Conservation (phyloP, 345 rosid genomes). For the Kernera saxatilis region DNA sequence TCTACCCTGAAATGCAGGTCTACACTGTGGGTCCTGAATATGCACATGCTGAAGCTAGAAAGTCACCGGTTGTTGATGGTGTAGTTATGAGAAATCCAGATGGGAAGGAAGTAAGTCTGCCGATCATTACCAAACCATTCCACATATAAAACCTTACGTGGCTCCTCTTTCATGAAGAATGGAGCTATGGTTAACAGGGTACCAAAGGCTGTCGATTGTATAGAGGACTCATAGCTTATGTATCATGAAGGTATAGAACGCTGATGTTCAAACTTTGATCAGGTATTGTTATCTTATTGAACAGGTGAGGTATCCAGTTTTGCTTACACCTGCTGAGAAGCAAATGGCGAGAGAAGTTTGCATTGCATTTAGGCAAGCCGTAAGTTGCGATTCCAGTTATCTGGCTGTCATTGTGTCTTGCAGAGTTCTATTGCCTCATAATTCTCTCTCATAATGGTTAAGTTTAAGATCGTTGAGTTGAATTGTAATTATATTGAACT, state of each 20-base stretch:
- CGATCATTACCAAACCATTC: background rate
- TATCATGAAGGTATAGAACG: constrained; percentile 1
- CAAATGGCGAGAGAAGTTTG: constrained; percentile 99
- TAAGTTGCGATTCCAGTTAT: constrained; percentile 33
- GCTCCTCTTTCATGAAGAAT: background rate
- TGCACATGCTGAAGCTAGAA: constrained; percentile 99
- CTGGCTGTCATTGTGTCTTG: constrained; percentile 14
- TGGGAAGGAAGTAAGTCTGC: constrained; percentile 86
- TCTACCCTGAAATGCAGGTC: constrained; percentile 49
- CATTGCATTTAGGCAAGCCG: constrained; percentile 95
- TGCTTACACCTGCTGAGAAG: constrained; percentile 92
- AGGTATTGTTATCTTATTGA: constrained; percentile 6
- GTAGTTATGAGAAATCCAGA: constrained; percentile 98
- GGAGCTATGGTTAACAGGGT: constrained; percentile 10
- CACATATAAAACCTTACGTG: constrained; percentile 11
- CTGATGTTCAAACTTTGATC: constrained; percentile 4
- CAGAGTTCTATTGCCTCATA: background rate
- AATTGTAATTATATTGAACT: background rate
- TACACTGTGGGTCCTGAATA: constrained; percentile 99
- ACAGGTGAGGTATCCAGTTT: constrained; percentile 89
- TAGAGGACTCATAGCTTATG: background rate
- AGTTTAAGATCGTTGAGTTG: background rate
- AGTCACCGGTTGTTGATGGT: constrained; percentile 99
- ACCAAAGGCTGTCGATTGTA: background rate
- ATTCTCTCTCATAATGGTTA: background rate